Conservation (phyloP, 306 rosid species). For the Hippophae gyantsensis region DNA sequence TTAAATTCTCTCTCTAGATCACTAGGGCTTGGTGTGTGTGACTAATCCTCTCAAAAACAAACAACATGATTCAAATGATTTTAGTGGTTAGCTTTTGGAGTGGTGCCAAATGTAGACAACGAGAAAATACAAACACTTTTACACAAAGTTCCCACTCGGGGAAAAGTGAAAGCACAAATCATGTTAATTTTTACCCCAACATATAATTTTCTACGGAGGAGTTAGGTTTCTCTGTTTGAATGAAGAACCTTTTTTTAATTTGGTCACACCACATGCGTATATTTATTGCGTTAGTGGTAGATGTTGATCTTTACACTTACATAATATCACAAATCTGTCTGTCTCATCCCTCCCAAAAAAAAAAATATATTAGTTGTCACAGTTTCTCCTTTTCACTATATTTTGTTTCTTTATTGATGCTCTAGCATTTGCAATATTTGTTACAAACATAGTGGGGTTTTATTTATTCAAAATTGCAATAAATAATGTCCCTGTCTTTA, state of each 20-base stretch:
- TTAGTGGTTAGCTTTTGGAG: constrained; percentile 23
- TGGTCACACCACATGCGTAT: constrained; percentile 48
- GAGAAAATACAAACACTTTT: constrained; percentile 39
- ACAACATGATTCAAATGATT: constrained; percentile 15
- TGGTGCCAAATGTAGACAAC: constrained; percentile 41
- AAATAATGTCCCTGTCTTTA: constrained; percentile 52
- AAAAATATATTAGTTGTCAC: constrained; percentile 30
- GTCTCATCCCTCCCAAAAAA: too few species aligned
- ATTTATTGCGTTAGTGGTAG: constrained; percentile 38
- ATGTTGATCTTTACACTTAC: constrained; percentile 32
- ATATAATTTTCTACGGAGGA: constrained; percentile 10
- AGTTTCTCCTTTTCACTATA: constrained; percentile 16
- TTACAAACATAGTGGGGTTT: constrained; percentile 40
- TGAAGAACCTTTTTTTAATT: constrained; percentile 35
- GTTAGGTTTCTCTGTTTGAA: constrained; percentile 25
- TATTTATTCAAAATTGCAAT: constrained; percentile 38
- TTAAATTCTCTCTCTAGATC: background rate
- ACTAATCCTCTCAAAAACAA: constrained; percentile 31
- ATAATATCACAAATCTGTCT: background rate
- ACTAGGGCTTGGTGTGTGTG: background rate
- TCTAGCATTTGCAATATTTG: constrained; percentile 18
- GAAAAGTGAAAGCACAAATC: constrained; percentile 16
- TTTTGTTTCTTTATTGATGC: constrained; percentile 13
- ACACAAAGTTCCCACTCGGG: constrained; percentile 40
- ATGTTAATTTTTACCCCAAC: constrained; percentile 36